Evolutionary conservation across 192 early-diverging fungal species (phyloP).

Genomic region (Gigaspora rosea): DNA sequence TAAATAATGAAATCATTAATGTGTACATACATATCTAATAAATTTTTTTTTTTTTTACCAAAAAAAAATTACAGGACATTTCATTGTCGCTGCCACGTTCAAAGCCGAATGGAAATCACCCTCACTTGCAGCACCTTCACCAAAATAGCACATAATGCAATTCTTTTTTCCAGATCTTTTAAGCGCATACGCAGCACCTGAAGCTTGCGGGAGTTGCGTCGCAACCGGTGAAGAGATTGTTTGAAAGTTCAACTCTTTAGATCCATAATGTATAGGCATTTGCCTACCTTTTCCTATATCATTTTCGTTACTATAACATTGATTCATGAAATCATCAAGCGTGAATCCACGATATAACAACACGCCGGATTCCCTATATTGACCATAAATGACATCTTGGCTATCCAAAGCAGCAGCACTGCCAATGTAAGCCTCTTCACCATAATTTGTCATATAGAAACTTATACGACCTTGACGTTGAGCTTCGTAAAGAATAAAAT

Average conservation of each 20-base stretch:
- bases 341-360: conserved; percentile 95
- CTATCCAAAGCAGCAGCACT: conserved; percentile 82
- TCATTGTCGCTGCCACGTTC: conserved; percentile 95
- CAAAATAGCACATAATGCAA: conserved; percentile 93
- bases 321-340: conserved; percentile 92
- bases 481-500: conserved; percentile 94
- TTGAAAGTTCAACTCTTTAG: conserved; percentile 83
- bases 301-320: conserved; percentile 88
- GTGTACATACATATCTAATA: not conserved
- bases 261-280: conserved; percentile 98
- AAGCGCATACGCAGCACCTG: conserved; percentile 92
- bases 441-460: conserved; percentile 99
- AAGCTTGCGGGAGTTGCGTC: conserved; percentile 97
- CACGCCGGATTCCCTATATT: conserved; percentile 94
- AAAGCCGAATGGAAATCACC: conserved; percentile 98
- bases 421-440: conserved; percentile 95
- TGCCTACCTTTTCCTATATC: conserved; percentile 95
- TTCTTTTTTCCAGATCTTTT: conserved; percentile 78
- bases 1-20: not conserved
- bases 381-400: conserved; percentile 94
- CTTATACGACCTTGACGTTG: conserved; percentile 97
- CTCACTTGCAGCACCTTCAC: conserved; percentile 96
- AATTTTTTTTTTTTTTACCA: conserved; percentile 56
- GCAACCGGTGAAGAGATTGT: conserved; percentile 96
- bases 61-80: conserved; percentile 91